phyloP scores from a whole-genome alignment of 257 asterid species.

The Ophiorrhiza pumila region DNA sequence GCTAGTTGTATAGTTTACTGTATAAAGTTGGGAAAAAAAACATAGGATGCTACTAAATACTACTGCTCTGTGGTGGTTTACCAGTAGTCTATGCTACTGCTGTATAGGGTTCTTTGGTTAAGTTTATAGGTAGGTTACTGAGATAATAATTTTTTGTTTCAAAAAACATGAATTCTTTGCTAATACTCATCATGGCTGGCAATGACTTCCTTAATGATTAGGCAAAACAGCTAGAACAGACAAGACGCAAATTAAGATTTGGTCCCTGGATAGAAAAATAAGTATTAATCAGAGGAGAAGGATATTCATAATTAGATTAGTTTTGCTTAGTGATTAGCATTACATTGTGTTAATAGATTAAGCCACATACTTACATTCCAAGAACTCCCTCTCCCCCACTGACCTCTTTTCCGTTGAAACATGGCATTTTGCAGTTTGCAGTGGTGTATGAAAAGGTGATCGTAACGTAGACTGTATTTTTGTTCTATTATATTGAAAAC shows the following conservation, averaged over 20 bases:
- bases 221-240: not conserved
- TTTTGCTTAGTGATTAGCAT: not conserved
- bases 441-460: not conserved
- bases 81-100: not conserved
- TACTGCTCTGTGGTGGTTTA: too few species aligned
- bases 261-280: not conserved
- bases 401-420: not conserved
- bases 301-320: not conserved
- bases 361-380: not conserved
- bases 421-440: not conserved
- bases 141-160: not conserved
- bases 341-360: not conserved
- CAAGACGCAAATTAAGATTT: not conserved
- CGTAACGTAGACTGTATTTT: not conserved
- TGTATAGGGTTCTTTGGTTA: not conserved
- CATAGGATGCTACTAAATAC: not conserved
- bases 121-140: not conserved
- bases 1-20: not conserved
- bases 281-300: too few species aligned
- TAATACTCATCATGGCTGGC: not conserved
- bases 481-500: too few species aligned
- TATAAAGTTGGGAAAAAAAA: not conserved
- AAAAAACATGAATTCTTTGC: not conserved
- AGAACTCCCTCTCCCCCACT: not conserved
- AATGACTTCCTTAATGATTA: not conserved